phyloP scores from a whole-genome alignment of 208 protist genomes.

The Leishmania mexicana region DNA sequence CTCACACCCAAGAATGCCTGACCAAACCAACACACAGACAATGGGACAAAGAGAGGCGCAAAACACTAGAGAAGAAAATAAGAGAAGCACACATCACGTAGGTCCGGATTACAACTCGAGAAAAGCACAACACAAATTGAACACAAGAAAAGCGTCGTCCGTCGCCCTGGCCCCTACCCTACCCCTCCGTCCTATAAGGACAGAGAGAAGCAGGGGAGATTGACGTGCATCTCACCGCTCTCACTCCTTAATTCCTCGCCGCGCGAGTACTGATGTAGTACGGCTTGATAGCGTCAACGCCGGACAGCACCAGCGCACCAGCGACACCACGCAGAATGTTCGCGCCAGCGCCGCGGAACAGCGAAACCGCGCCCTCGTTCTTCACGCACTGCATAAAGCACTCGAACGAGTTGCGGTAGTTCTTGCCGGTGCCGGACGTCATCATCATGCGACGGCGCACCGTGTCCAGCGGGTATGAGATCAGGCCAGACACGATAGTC shows the following conservation, averaged over 20 bases:
- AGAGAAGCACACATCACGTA: neutral
- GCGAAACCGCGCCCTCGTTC: conserved; percentile 50
- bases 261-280: conserved; percentile 71
- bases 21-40: neutral
- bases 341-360: conserved; percentile 72
- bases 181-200: neutral
- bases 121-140: neutral
- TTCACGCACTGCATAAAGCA: conserved; percentile 67
- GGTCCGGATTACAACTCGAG: neutral
- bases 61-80: neutral
- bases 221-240: neutral
- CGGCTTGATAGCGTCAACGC: conserved; percentile 83
- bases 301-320: conserved; percentile 78
- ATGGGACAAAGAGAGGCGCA: neutral
- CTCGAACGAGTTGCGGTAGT: conserved; percentile 79
- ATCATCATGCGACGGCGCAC: conserved; percentile 98
- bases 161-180: neutral
- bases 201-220: neutral
- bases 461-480: conserved; percentile 98
- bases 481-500: conserved; percentile 69
- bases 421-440: conserved; percentile 67
- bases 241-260: conserved; percentile 29
- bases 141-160: neutral
- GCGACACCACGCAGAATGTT: conserved; percentile 84
- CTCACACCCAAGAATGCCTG: neutral